Percentiles rank a stretch among this genome's conserved stretches.
These are phyloP conservation scores for Lolium multiflorum DNA, from an alignment of 176 grass and related monocot genomes.

Conservation along the genomic window DNA sequence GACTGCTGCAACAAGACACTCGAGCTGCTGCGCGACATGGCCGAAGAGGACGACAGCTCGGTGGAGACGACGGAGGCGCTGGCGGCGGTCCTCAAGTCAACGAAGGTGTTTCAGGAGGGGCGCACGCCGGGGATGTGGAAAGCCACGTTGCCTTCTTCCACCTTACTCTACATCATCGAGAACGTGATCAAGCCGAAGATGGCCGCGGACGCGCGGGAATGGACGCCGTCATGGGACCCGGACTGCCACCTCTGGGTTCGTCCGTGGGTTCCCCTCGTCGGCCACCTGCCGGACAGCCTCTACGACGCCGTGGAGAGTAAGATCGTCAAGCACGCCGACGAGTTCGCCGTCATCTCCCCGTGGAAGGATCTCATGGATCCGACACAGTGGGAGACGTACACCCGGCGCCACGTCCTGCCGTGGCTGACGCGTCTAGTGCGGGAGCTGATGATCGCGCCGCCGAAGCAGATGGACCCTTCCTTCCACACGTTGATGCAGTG, in stretches of 20 bases:
- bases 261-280: not conserved
- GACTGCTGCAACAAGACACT: not conserved
- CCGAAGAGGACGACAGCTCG: not conserved
- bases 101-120: not conserved
- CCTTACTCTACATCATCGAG: not conserved
- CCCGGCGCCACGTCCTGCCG: constrained; percentile 37
- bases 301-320: not conserved
- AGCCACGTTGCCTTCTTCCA: not conserved
- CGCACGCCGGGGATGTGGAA: not conserved
- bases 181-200: not conserved
- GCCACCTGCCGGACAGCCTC: not conserved
- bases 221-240: not conserved
- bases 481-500: constrained; percentile 54
- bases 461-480: not conserved
- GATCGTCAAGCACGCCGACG: not conserved
- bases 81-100: not conserved
- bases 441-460: constrained; percentile 46
- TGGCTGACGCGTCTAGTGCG: constrained; percentile 47
- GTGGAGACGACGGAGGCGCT: not conserved
- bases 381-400: not conserved
- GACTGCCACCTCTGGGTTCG: not conserved
- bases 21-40: not conserved
- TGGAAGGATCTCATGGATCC: not conserved
- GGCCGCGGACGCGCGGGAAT: not conserved
- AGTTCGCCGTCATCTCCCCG: not conserved